Evolutionary conservation across 306 rosid genomes (phyloP), one percentile per base, ranked within the genome.

Genomic region (Inga leiocalycina): DNA sequence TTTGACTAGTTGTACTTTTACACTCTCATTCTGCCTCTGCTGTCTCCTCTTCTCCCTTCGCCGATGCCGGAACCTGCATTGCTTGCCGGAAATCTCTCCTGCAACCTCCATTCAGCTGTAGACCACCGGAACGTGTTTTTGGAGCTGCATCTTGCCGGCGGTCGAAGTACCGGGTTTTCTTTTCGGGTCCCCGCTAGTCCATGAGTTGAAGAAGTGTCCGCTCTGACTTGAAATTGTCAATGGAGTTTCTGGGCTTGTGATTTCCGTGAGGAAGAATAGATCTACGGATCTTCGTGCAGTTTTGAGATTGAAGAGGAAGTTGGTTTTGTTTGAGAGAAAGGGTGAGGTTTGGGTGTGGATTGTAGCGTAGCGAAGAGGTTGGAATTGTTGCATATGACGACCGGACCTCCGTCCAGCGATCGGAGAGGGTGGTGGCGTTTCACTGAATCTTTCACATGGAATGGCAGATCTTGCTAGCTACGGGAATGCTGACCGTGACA

Each of bases 381-480:
- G 91, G 54, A 88, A 89, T 79, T 85, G 88, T 80, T 86, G 85
- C 88, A 81, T 91, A 96, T 89, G 93, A 96, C 91, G 98, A 94
- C 88, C 97, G 93, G 98, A 82, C 91, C 94, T 89, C 97, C 89
- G 83, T 80, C 83, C 56, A 87, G 90, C 75, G 97, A 94, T 92
- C 93, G 87, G 89, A 92, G 87, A 89, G 93, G 98, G 95, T 87
- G 99, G 98, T 88, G 99, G 93, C 79, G 90, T 85, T 89, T 89
- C 74, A 89, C 92, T 82, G 80, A 91, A 77, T 89, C 84, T 83
- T 83, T 89, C 93, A 86, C 97, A 90, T 94, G 96, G 98, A 94
- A 94, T 96, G 98, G 97, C 98, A 93, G 98, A 94, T 96, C 99
- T 93, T 94, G 96, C 77, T 89, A 89, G 89, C 95, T 90, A 82